Base-by-base conservation (phyloP, 345 rosid genomes). In the Jatropha curcas region DNA sequence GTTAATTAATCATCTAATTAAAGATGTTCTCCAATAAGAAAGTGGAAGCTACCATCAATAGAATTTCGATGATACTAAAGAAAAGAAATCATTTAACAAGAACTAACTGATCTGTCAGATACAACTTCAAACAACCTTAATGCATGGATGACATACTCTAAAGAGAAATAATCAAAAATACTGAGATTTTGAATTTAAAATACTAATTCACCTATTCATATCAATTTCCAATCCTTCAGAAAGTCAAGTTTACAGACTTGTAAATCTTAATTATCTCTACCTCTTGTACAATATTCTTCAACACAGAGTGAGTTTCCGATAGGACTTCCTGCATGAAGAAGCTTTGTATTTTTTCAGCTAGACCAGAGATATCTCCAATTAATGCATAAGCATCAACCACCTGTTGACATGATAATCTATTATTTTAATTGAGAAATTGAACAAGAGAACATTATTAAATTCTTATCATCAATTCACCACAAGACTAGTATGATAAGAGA, bases 281-380 rank as follows among this genome's bases (percentile, higher is more conserved):
- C 98, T 93, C 99, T 46, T 84, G 84, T 76, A 91, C 85, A 60
- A 87, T 80, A 80, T 80, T 78, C 88, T 89, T 92, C 84, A 96
- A 77, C 34, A 90, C 89, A 51, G 84, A 80, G 76, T 96, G 94
- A 27, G 96, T 92, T 84, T 91, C 96, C 57, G 98, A 88, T 71
- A 96, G 88, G 86, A 91, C 95, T 81, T 96, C 99, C 77, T 96
- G 98, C 98, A 93, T 88, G 81, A 87, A 96, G 83, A 90, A 92
- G 84, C 98, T 96, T 70, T 96, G 97, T 76, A 96, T 86, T 88
- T 96, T 96, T 81, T 92, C 99, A 48, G 96, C 95, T 72, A 96
- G 98, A 79, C 99, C 99, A 72, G 98, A 88, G 56, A 90, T 80
- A 83, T 96, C 98, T 68, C 99, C 99, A 50, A 96, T 96, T 72